phyloP scores from a whole-genome alignment of 2,329 filamentous ascomycete species.

The Colletotrichum tropicicola region DNA sequence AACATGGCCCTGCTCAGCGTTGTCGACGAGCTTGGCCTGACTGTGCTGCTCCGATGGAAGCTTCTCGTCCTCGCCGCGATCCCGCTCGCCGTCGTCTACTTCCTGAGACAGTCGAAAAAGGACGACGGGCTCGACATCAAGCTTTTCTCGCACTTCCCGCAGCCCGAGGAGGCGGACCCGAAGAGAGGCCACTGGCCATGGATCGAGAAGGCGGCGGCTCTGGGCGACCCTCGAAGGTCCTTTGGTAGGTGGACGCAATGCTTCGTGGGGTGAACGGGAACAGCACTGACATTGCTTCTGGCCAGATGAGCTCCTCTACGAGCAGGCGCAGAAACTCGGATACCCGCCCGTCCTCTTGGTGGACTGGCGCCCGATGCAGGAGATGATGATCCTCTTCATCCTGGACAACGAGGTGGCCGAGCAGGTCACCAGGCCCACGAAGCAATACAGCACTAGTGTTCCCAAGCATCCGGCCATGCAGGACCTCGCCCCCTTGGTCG shows the following conservation, averaged over 20 bases:
- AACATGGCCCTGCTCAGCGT: slow-evolving; percentile 8
- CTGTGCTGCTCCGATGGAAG: slow-evolving; percentile 4
- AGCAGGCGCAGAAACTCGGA: slow-evolving; percentile 15
- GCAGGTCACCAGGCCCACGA: slow-evolving; percentile 19
- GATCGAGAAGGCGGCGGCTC: slow-evolving; percentile 19
- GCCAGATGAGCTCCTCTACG: slow-evolving; percentile 18
- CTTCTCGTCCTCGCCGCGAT: slow-evolving; percentile 8
- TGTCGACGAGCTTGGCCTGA: neutral
- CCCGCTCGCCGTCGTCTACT: slow-evolving; percentile 3
- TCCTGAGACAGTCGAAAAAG: slow-evolving; percentile 3
- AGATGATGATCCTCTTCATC: slow-evolving; percentile 18
- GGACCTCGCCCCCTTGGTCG: slow-evolving; percentile 15
- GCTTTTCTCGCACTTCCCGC: slow-evolving; percentile 13
- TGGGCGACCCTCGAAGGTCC: slow-evolving; percentile 20
- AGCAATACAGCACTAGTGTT: slow-evolving; percentile 25
- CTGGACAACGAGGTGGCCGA: slow-evolving; percentile 26
- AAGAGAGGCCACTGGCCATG: slow-evolving; percentile 24
- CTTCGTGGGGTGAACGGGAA: too few relatives aligned
- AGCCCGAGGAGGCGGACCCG: slow-evolving; percentile 19
- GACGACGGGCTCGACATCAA: slow-evolving; percentile 6
- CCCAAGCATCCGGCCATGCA: slow-evolving; percentile 25
- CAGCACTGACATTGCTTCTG: neutral
- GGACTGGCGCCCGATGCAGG: slow-evolving; percentile 19
- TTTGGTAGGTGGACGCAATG: slow-evolving; percentile 16
- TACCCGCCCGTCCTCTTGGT: slow-evolving; percentile 18